These are phyloP conservation scores for Serendipita sp. DNA, from an alignment of 768 basidiomycete species.

Conservation along the genomic window DNA sequence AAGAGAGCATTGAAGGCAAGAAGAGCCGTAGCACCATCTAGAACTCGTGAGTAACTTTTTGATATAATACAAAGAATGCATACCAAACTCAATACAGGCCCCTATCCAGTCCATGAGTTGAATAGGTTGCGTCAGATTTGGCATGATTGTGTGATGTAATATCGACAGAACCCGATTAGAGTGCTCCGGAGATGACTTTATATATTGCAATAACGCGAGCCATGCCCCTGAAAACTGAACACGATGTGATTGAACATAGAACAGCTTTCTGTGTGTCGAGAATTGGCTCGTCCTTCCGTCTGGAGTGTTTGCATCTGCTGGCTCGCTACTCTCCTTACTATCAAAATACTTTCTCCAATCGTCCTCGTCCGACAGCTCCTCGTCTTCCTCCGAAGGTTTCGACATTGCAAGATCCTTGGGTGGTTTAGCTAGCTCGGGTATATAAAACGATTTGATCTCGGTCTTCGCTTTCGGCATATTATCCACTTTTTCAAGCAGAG, in stretches of 20 bases:
- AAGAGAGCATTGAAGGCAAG: constrained; percentile 85
- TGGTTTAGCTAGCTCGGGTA: constrained; percentile 47
- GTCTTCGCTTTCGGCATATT: constrained; percentile 57
- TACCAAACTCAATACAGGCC: constrained; percentile 67
- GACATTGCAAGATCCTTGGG: constrained; percentile 17
- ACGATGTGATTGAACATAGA: constrained; percentile 59
- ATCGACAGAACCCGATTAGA: constrained; percentile 42
- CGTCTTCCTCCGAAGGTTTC: constrained; percentile 22
- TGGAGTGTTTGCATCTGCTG: constrained; percentile 24
- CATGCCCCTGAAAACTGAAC: constrained; percentile 72
- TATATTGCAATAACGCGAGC: constrained; percentile 50
- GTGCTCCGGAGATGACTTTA: constrained; percentile 25
- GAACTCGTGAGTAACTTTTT: not conserved
- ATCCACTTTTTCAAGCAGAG: constrained; percentile 46
- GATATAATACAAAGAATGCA: constrained; percentile 14
- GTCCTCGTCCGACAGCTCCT: constrained; percentile 25
- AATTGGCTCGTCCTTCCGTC: constrained; percentile 41
- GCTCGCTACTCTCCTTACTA: constrained; percentile 25
- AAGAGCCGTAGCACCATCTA: constrained; percentile 73
- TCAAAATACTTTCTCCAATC: constrained; percentile 84
- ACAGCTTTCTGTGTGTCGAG: constrained; percentile 61
- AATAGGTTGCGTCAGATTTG: constrained; percentile 61
- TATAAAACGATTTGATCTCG: constrained; percentile 69
- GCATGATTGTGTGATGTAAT: constrained; percentile 71
- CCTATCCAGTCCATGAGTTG: constrained; percentile 88